Conservation (phyloP, 306 rosid species). For the Dryas octopetala region DNA sequence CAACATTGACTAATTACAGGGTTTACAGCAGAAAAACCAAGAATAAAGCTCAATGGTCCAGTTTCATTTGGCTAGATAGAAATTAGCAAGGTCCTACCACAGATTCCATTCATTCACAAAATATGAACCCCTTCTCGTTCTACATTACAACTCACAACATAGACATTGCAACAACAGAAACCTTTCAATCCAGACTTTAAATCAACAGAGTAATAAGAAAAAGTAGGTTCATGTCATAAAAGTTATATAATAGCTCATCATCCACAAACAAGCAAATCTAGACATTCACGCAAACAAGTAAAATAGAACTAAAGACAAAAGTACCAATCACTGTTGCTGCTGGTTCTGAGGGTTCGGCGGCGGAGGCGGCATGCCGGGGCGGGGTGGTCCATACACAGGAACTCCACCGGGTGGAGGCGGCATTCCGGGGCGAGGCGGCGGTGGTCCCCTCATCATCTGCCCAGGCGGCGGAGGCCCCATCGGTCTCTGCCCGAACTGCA, state of each 20-base stretch:
- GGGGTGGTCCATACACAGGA: constrained; percentile 81
- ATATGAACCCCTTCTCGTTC: background rate
- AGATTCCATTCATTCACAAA: background rate
- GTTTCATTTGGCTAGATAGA: background rate
- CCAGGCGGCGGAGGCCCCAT: constrained; percentile 99
- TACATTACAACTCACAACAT: background rate
- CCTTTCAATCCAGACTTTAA: no score
- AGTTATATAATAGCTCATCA: background rate
- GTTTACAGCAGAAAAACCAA: background rate
- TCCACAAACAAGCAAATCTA: background rate
- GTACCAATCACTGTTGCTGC: constrained; percentile 48
- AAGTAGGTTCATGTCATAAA: background rate
- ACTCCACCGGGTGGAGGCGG: constrained; percentile 91
- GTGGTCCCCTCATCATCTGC: constrained; percentile 95
- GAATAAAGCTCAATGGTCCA: background rate
- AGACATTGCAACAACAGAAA: background rate
- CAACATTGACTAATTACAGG: background rate
- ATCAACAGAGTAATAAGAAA: background rate
- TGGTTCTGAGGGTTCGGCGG: constrained; percentile 43
- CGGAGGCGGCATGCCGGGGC: constrained; percentile 88
- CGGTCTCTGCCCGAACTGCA: constrained; percentile 88
- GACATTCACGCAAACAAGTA: background rate
- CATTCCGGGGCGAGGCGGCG: constrained; percentile 84
- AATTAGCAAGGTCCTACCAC: background rate
- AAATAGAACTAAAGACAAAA: background rate